phyloP scores from a whole-genome alignment of 1,284 basidiomycete species.

The Sanghuangporus sanghuang region DNA sequence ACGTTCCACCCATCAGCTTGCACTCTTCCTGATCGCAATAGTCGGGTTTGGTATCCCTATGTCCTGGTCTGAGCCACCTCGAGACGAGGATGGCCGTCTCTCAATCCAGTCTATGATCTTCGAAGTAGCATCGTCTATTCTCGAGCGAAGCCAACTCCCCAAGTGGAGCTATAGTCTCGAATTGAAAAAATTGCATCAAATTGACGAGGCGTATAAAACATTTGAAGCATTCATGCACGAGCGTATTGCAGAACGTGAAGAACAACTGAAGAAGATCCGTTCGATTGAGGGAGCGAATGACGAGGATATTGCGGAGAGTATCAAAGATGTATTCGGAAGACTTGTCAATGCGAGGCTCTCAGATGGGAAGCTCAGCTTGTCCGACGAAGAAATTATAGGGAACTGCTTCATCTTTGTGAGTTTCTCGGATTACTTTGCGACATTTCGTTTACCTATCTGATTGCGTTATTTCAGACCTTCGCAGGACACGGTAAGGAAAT shows the following conservation, averaged over 20 bases:
- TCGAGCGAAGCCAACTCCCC: conserved; percentile 1
- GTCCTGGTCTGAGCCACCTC: conserved; percentile 7
- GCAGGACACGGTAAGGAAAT: conserved; percentile 19
- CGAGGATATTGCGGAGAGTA: conserved; percentile 3
- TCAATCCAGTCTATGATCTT: conserved; percentile 14
- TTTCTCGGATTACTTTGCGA: not conserved
- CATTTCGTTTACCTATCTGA: not conserved
- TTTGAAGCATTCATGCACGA: conserved; percentile 16
- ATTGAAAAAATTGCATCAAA: conserved; percentile 1
- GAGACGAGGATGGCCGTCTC: conserved; percentile 8
- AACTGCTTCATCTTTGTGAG: conserved; percentile 19
- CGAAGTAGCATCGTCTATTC: conserved; percentile 4
- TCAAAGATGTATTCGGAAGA: conserved; percentile 16
- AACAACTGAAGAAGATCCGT: conserved; percentile 3
- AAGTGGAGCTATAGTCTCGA: conserved; percentile 11
- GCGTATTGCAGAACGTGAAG: conserved; percentile 6
- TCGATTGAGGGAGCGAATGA: not conserved
- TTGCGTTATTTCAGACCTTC: conserved; percentile 5
- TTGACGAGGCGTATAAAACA: conserved; percentile 13
- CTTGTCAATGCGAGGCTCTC: conserved; percentile 14
- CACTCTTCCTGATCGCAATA: conserved; percentile 13
- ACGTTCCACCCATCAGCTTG: not conserved
- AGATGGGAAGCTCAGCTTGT: conserved; percentile 13
- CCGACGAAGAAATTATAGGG: conserved; percentile 19
- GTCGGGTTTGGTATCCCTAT: conserved; percentile 17